Evolutionary conservation across 2,329 filamentous ascomycete genomes (phyloP), one percentile per base, ranked within the genome.

Genomic region (Apiospora arundinis): DNA sequence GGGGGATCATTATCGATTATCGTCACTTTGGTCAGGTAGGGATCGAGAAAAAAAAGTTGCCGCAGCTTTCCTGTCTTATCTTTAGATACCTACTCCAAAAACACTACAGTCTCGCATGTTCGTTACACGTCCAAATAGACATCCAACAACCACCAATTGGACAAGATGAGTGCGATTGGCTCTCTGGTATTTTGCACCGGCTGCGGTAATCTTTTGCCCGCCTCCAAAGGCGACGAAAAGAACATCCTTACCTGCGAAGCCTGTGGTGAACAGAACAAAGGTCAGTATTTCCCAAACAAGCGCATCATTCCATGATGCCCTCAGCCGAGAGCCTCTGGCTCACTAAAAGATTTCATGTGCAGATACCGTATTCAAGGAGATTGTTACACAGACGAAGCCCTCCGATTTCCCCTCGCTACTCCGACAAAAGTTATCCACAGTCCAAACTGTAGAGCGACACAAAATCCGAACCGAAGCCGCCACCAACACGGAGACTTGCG

Each of bases 131-230:
- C 56, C 49, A 70, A 66, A 69, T 68, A 63, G n/a, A 11, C 71
- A 74, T 65, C 69, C 63, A 70, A 56, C 74, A 75, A 72, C 37
- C 18, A 42, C n/a, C n/a, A 65, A 18, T 23, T 60, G 44, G 42
- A 25, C 71, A 84, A 76, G 73, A 98, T 98, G 95, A 91, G 95
- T 75, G 91, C 93, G 23, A 95, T 98, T 75, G 95, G 95, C 70
- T 95, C 95, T 69, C 87, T 98, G 52, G 92, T 97, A 46, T 98
- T 98, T 82, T 98, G 95, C 85, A 93, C 89, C 70, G 93, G 95
- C 80, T 98, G 95, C 82, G 95, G 95, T 73, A 97, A 97, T 81
- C 87, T 98, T 4, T 86, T 98, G 52, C 94, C 96, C 69, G 89
- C 92, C 69, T 94, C 93, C 66, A 92, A 92, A 74, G 94, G 93